These are phyloP conservation scores for Fusarium continuum DNA, from an alignment of 2,329 filamentous ascomycete genomes.

Conservation along the genomic window DNA sequence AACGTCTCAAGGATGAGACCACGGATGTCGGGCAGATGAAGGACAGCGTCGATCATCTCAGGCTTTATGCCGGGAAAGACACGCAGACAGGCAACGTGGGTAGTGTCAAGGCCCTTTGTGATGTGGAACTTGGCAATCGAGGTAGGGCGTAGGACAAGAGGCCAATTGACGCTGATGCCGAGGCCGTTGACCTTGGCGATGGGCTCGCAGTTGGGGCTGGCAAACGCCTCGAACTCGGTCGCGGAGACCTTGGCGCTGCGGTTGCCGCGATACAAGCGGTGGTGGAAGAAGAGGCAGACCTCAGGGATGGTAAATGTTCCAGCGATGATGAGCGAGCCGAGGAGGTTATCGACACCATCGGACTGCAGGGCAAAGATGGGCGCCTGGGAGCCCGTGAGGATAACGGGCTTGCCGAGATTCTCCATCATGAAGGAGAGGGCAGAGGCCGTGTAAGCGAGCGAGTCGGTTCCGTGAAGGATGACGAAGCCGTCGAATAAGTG, in stretches of 20 bases:
- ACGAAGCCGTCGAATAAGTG: slow-evolving; percentile 90
- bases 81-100: slow-evolving; percentile 88
- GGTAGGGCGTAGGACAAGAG: slow-evolving; percentile 77
- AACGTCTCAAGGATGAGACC: slow-evolving; percentile 92
- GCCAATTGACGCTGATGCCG: slow-evolving; percentile 83
- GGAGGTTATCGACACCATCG: slow-evolving; percentile 89
- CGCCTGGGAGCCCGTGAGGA: slow-evolving; percentile 83
- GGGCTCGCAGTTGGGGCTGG: slow-evolving; percentile 84
- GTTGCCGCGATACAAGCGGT: slow-evolving; percentile 89
- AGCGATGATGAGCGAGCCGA: slow-evolving; percentile 87
- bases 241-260: slow-evolving; percentile 88
- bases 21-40: slow-evolving; percentile 77
- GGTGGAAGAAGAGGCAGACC: slow-evolving; percentile 93
- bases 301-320: slow-evolving; percentile 94
- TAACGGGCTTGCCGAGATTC: slow-evolving; percentile 89
- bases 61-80: slow-evolving; percentile 93
- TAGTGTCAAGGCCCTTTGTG: slow-evolving; percentile 79
- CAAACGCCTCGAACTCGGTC: slow-evolving; percentile 86
- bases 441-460: slow-evolving; percentile 86
- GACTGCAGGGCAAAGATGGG: slow-evolving; percentile 92
- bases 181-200: slow-evolving; percentile 84
- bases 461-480: slow-evolving; percentile 90
- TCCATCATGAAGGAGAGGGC: slow-evolving; percentile 93
- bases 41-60: slow-evolving; percentile 89
- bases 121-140: slow-evolving; percentile 78